Evolutionary conservation across 257 asterid species (phyloP), one percentile per base, ranked within the genome.

Genomic region (Ehretia macrophylla): DNA sequence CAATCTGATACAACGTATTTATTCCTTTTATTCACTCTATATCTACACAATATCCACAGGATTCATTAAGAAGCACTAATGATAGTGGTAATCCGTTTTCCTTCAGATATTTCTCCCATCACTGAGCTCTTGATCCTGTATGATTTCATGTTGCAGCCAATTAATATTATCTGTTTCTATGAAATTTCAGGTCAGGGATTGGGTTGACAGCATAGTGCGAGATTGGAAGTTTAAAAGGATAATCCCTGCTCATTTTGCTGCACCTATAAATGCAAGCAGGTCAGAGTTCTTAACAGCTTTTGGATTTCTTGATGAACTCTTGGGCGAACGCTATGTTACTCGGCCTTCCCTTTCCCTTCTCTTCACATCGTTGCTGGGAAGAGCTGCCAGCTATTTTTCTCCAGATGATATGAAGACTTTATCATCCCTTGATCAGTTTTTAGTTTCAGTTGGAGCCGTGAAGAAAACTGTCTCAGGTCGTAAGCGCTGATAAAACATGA

Each of bases 141-240:
- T 0, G 2, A 17, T 8, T 49, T n/a, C 37, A 11, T 51, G 0
- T 51, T 23, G 22, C 32, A 56, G 14, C 8, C 14, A 18, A 14
- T 37, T 40, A n/a, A 40, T 12, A 8, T 49, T 48, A 37, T 56
- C 11, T 22, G n/a, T 62, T 57, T 38, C 58, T 56, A 11, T 52
- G 6, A 39, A 59, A 20, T 40, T 68, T 69, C 74, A 92, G 99
- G 95, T 92, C n/a, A 79, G 85, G 66, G 96, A 92, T 73, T 92
- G 97, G 99, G 82, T 92, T 12, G 94, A 86, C 63, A 45, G 88
- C 66, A 92, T 92, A 22, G 77, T 70, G 13, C 60, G 81, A 49
- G 99, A 92, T 73, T 92, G 99, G 99, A 86, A 52, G 72, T 92
- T 92, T 85, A 88, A 79, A 79, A 77, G 97, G 66, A 92, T 92